Conservation (phyloP, 768 basidiomycete species). For the Phaeolepiota aurea region DNA sequence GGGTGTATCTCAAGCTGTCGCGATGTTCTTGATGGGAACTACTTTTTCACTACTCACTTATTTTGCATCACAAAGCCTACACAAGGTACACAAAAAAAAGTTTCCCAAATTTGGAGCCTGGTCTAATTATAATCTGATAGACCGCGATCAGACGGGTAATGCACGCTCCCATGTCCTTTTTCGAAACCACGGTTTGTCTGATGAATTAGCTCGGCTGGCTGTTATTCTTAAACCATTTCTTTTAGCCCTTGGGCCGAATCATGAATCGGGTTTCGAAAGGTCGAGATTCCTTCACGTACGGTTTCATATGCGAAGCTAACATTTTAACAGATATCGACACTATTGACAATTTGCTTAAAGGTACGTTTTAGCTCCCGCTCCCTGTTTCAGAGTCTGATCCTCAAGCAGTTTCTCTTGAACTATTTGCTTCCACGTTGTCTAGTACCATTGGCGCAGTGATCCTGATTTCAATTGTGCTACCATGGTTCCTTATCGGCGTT, state of each 20-base stretch:
- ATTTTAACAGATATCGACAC: slow-evolving; percentile 58
- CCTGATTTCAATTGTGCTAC: slow-evolving; percentile 67
- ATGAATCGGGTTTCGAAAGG: slow-evolving; percentile 88
- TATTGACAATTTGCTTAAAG: slow-evolving; percentile 64
- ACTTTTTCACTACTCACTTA: slow-evolving; percentile 62
- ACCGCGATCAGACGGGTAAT: slow-evolving; percentile 61
- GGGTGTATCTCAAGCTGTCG: slow-evolving; percentile 62
- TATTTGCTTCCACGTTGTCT: slow-evolving; percentile 56
- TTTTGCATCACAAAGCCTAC: slow-evolving; percentile 66
- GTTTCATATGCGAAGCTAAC: not conserved
- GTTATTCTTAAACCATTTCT: slow-evolving; percentile 4
- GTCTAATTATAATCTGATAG: slow-evolving; percentile 21
- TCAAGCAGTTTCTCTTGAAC: slow-evolving; percentile 63
- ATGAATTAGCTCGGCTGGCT: not conserved
- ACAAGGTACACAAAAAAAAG: slow-evolving; percentile 31
- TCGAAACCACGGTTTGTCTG: slow-evolving; percentile 65
- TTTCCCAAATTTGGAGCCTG: not conserved
- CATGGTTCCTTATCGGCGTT: slow-evolving; percentile 81
- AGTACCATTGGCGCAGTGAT: slow-evolving; percentile 70
- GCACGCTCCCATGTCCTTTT: slow-evolving; percentile 85
- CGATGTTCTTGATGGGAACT: slow-evolving; percentile 60
- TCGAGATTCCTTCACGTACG: slow-evolving; percentile 9
- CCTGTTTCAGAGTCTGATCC: too few species aligned
- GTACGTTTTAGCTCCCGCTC: too few species aligned
- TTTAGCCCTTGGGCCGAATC: slow-evolving; percentile 72